These are phyloP conservation scores for Leucogyrophana mollusca DNA, from an alignment of 768 basidiomycete species.

Conservation along the genomic window DNA sequence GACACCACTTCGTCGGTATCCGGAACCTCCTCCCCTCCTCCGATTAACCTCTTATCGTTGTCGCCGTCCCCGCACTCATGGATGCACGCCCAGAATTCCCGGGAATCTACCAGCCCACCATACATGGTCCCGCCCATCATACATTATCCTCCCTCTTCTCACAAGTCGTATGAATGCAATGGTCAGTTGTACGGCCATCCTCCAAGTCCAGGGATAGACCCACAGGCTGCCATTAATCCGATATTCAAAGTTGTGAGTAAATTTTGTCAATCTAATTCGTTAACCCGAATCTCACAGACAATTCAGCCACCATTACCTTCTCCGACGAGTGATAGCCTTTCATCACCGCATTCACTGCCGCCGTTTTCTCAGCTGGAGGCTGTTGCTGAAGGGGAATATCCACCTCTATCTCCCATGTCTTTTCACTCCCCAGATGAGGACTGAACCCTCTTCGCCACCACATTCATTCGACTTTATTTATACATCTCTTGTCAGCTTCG, in stretches of 20 bases:
- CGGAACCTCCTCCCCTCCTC: slow-evolving; percentile 73
- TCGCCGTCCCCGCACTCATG: slow-evolving; percentile 64
- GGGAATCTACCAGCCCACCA: slow-evolving; percentile 36
- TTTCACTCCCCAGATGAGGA: slow-evolving; percentile 54
- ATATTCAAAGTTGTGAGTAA: slow-evolving; percentile 88
- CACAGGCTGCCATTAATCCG: slow-evolving; percentile 76
- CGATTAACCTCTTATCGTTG: slow-evolving; percentile 70
- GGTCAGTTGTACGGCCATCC: slow-evolving; percentile 53
- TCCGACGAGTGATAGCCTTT: slow-evolving; percentile 36
- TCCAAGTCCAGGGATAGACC: slow-evolving; percentile 57
- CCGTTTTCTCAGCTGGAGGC: slow-evolving; percentile 84
- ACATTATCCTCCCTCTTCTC: slow-evolving; percentile 37
- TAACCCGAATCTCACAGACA: slow-evolving; percentile 6
- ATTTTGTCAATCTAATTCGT: background rate
- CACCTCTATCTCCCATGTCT: slow-evolving; percentile 75
- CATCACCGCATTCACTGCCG: slow-evolving; percentile 55
- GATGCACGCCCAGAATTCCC: slow-evolving; percentile 45
- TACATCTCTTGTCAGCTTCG: slow-evolving; percentile 13
- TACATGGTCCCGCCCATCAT: slow-evolving; percentile 36
- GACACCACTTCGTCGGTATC: slow-evolving; percentile 55
- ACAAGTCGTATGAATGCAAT: slow-evolving; percentile 50
- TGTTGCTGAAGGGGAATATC: slow-evolving; percentile 74
- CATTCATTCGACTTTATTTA: slow-evolving; percentile 23
- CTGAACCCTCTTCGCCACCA: slow-evolving; percentile 17
- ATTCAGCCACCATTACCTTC: slow-evolving; percentile 53